A percentile compares a stretch with the other conserved stretches of the same genome.
phyloP scores from a whole-genome alignment of 225 moss, liverwort and hornwort species.

The Polytrichum commune region DNA sequence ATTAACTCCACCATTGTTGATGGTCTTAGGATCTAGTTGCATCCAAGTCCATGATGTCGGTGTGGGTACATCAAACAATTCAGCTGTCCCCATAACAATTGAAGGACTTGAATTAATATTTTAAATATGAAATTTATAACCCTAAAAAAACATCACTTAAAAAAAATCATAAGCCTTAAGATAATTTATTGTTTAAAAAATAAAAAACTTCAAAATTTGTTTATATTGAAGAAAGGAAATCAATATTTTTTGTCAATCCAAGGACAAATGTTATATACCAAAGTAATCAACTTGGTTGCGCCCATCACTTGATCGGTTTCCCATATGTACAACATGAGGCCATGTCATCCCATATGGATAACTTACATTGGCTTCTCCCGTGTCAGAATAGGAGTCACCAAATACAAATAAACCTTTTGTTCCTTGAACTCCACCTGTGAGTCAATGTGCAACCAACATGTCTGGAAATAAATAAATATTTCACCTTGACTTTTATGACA shows the following conservation, averaged over 20 bases:
- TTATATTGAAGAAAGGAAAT: too few species aligned
- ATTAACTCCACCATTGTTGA: conserved; percentile 40
- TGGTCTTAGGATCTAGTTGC: conserved; percentile 20
- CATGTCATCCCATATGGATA: conserved; percentile 51
- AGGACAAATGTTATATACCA: conserved; percentile 10
- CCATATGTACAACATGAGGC: conserved; percentile 26
- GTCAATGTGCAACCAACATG: too few species aligned
- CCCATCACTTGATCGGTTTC: conserved; percentile 48
- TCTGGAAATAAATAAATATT: too few species aligned
- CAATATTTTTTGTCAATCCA: too few species aligned
- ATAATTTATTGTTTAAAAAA: too few species aligned
- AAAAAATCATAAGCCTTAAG: too few species aligned
- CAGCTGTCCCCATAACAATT: conserved; percentile 14
- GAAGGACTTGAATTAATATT: too few species aligned
- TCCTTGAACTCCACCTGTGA: neutral
- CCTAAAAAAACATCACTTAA: too few species aligned
- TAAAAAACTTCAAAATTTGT: too few species aligned
- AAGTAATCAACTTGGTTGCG: conserved; percentile 40
- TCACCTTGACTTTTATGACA: too few species aligned
- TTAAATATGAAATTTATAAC: too few species aligned
- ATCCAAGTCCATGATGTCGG: conserved; percentile 36
- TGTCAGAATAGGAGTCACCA: conserved; percentile 51
- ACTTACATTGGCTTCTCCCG: conserved; percentile 25
- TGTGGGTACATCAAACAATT: conserved; percentile 35
- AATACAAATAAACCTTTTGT: conserved; percentile 39